Evolutionary conservation across 2,329 filamentous ascomycete species (phyloP).

Genomic region (Aschersonia sp.): DNA sequence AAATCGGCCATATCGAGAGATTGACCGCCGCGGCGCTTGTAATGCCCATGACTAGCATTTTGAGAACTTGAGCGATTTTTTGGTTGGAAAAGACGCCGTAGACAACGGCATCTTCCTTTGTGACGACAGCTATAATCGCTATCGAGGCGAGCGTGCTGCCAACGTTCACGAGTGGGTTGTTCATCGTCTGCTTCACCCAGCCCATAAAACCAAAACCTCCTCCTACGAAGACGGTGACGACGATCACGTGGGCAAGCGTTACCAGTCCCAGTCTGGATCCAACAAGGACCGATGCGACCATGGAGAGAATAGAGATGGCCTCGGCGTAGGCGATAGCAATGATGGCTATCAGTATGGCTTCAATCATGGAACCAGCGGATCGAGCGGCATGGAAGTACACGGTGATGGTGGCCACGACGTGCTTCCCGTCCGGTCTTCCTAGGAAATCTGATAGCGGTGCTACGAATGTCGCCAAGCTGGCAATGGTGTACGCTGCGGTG

Average conservation of each 20-base stretch:
- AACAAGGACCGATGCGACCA: constrained; percentile 67
- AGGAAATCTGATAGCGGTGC: constrained; percentile 53
- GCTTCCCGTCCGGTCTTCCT: constrained; percentile 76
- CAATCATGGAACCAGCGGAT: constrained; percentile 71
- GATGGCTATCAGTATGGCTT: constrained; percentile 60
- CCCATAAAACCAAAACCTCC: constrained; percentile 71
- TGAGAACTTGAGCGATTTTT: constrained; percentile 36
- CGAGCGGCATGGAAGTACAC: constrained; percentile 84
- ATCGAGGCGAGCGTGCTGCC: constrained; percentile 71
- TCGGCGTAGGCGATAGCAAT: constrained; percentile 55
- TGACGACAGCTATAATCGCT: constrained; percentile 70
- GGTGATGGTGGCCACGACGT: constrained; percentile 77
- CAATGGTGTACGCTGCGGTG: constrained; percentile 70
- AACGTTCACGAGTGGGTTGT: constrained; percentile 63
- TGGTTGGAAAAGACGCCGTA: constrained; percentile 60
- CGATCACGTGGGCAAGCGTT: constrained; percentile 58
- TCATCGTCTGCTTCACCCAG: constrained; percentile 64
- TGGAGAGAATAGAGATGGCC: constrained; percentile 61
- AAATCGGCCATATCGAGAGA: constrained; percentile 59
- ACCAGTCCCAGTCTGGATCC: constrained; percentile 49
- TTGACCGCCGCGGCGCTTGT: constrained; percentile 54
- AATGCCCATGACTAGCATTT: constrained; percentile 67
- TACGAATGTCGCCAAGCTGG: constrained; percentile 69
- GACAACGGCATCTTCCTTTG: constrained; percentile 74
- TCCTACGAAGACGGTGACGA: constrained; percentile 67